Conservation (phyloP, 495 filamentous ascomycete genomes). For the Neurospora cerealis region DNA sequence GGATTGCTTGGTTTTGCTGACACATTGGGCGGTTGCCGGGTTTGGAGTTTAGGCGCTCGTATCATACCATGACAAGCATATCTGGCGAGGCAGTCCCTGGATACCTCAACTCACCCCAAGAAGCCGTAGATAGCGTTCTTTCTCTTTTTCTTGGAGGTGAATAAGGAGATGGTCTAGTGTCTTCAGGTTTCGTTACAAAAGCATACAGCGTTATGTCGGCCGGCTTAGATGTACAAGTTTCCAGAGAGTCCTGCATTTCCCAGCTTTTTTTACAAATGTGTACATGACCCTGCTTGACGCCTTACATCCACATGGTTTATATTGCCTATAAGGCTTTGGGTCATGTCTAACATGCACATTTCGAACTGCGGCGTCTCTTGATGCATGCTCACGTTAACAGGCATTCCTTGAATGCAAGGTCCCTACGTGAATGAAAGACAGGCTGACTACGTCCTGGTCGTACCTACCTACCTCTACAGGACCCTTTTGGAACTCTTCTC, state of each 20-base stretch:
- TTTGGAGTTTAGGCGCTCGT: background rate
- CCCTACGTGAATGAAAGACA: background rate
- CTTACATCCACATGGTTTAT: background rate
- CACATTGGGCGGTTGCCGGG: background rate
- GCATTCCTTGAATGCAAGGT: background rate
- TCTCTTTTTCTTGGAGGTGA: background rate
- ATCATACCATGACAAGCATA: background rate
- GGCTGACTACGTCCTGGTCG: background rate
- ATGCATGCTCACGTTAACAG: background rate
- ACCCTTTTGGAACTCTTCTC: conserved; percentile 1
- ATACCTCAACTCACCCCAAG: background rate
- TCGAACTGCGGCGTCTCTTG: background rate
- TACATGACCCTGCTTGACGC: background rate
- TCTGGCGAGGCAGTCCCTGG: background rate
- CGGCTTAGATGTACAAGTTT: background rate
- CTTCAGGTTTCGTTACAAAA: background rate
- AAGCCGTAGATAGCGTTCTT: background rate
- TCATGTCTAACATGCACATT: background rate
- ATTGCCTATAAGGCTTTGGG: background rate
- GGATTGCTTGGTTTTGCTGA: background rate
- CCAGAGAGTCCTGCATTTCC: background rate
- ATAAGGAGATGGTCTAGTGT: background rate
- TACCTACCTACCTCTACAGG: background rate
- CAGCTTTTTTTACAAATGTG: background rate
- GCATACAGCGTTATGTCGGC: background rate